A percentile compares a stretch with the other conserved stretches of the same genome.
Evolutionary conservation across 345 rosid genomes (phyloP).

Genomic region (Noccaea bulbosa): DNA sequence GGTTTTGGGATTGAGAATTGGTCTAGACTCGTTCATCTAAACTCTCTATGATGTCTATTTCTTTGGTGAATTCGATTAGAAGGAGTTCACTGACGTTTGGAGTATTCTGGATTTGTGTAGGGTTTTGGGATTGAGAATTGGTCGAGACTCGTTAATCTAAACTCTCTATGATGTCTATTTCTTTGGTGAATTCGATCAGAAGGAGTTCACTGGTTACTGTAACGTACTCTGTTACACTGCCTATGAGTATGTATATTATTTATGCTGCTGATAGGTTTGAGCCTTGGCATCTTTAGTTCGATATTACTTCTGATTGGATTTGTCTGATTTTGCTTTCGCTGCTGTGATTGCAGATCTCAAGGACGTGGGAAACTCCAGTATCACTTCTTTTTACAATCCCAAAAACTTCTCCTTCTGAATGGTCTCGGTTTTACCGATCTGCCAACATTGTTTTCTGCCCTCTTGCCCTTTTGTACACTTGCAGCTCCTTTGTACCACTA

Average conservation of each 20-base stretch:
- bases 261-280: background rate
- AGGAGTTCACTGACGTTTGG: background rate
- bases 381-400: slow-evolving; percentile 76
- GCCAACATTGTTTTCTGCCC: slow-evolving; percentile 88
- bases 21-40: slow-evolving; percentile 2
- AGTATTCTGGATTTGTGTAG: background rate
- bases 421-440: slow-evolving; percentile 77
- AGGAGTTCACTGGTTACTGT: slow-evolving; percentile 3
- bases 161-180: slow-evolving; percentile 21
- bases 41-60: slow-evolving; percentile 21
- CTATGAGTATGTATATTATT: background rate
- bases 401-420: slow-evolving; percentile 69
- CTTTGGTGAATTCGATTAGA: background rate
- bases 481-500: slow-evolving; percentile 79
- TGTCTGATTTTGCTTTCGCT: slow-evolving; percentile 16
- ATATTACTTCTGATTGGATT: background rate
- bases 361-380: slow-evolving; percentile 78
- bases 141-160: slow-evolving; percentile 6
- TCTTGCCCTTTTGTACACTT: slow-evolving; percentile 68
- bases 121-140: background rate
- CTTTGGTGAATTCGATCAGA: background rate
- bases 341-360: slow-evolving; percentile 59
- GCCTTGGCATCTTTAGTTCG: background rate
- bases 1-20: background rate
- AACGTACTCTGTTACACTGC: slow-evolving; percentile 28